These are phyloP conservation scores for Cytospora schulzeri DNA, from an alignment of 2,329 filamentous ascomycete genomes.

Conservation along the genomic window DNA sequence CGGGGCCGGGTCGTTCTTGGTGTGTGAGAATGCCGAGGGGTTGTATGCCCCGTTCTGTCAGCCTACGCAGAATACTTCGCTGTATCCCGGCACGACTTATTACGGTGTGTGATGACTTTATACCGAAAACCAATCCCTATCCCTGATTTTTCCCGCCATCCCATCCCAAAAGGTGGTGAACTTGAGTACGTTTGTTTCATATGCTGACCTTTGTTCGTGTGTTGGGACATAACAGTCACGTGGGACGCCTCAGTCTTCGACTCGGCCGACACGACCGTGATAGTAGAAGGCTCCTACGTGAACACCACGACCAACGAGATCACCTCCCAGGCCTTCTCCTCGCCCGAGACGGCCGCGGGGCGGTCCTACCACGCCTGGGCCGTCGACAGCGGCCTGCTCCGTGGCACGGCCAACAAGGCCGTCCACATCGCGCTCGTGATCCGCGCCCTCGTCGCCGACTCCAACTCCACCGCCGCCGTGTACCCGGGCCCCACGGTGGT, in stretches of 20 bases:
- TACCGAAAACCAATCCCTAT: too few relatives aligned
- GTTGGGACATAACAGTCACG: conserved; percentile 49
- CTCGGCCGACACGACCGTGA: conserved; percentile 43
- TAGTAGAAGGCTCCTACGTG: conserved; percentile 42
- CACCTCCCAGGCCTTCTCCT: conserved; percentile 38
- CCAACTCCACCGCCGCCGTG: conserved; percentile 6
- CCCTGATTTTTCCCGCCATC: too few relatives aligned
- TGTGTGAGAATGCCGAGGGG: conserved; percentile 52
- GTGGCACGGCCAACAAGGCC: conserved; percentile 32
- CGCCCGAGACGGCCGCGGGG: conserved; percentile 40
- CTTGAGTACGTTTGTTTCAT: too few relatives aligned
- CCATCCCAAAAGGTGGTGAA: too few relatives aligned
- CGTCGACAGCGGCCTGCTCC: conserved; percentile 42
- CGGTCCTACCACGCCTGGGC: conserved; percentile 53
- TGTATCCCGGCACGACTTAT: conserved; percentile 51
- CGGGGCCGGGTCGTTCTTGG: conserved; percentile 51
- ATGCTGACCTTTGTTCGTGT: too few relatives aligned
- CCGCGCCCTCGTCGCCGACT: conserved; percentile 40
- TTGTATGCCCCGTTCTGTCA: conserved; percentile 54
- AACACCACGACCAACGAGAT: conserved; percentile 39
- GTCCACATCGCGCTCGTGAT: conserved; percentile 55
- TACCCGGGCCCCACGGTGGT: conserved; percentile 44
- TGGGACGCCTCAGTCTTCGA: conserved; percentile 59
- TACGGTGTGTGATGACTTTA: conserved; percentile 45
- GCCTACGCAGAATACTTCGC: conserved; percentile 46